Evolutionary conservation across 768 basidiomycete genomes (phyloP).

Genomic region (Boletus sp.): DNA sequence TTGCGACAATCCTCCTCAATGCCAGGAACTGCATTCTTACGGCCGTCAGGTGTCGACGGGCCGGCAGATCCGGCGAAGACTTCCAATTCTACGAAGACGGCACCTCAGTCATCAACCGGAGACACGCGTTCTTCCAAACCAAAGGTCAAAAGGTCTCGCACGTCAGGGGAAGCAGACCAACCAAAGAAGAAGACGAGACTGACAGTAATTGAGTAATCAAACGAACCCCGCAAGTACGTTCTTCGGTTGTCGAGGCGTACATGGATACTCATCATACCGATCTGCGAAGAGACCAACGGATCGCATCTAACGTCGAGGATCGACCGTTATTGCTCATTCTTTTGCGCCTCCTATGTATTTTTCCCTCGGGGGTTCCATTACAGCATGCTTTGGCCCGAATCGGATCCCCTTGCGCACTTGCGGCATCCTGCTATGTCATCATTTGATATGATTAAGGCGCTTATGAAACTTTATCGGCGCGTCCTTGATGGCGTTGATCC

Average conservation of each 20-base stretch:
- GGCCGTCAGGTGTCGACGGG: constrained; percentile 22
- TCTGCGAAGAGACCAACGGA: constrained; percentile 17
- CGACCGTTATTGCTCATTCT: constrained; percentile 13
- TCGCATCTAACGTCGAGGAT: constrained; percentile 18
- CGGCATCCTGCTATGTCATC: constrained; percentile 21
- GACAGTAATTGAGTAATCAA: constrained; percentile 24
- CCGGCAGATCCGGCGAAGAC: constrained; percentile 13
- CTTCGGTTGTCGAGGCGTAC: constrained; percentile 17
- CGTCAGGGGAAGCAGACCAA: constrained; percentile 14
- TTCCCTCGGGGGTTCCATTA: constrained; percentile 19
- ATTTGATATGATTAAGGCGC: constrained; percentile 21
- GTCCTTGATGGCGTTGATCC: constrained; percentile 29
- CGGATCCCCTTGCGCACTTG: constrained; percentile 12
- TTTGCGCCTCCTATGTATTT: constrained; percentile 9
- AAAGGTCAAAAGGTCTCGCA: constrained; percentile 26
- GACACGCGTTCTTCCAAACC: constrained; percentile 5
- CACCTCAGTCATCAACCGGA: constrained; percentile 4
- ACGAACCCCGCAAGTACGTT: constrained; percentile 17
- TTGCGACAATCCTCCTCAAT: constrained; percentile 34
- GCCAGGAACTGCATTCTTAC: constrained; percentile 16
- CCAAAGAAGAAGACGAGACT: constrained; percentile 28
- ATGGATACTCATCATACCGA: constrained; percentile 10
- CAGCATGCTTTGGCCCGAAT: constrained; percentile 19
- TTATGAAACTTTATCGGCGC: constrained; percentile 31
- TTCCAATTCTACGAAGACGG: constrained; percentile 6